A percentile compares a stretch with the other conserved stretches of the same genome.
Conservation (phyloP, 371 early-diverging fungal species). For the Saksenaea oblongispora region DNA sequence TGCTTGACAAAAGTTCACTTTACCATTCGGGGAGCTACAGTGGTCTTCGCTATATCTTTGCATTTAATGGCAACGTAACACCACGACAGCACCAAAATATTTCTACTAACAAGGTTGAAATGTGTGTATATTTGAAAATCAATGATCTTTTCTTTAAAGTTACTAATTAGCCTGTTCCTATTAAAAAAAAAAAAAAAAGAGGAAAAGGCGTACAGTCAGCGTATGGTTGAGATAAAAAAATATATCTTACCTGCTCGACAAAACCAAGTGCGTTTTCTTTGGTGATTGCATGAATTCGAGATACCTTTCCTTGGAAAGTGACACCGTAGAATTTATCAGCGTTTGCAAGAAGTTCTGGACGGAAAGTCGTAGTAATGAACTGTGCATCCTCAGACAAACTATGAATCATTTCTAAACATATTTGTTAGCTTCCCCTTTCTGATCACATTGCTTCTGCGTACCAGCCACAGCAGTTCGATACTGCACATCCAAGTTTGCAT, state of each 20-base stretch:
- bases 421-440: background rate
- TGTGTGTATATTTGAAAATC: too few species aligned
- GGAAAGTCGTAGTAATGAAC: constrained; percentile 98
- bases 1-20: too few species aligned
- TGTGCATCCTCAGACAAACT: constrained; percentile 86
- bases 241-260: constrained; percentile 57
- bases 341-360: constrained; percentile 89
- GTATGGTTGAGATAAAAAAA: too few species aligned
- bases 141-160: background rate
- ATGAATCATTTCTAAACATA: constrained; percentile 77
- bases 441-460: constrained; percentile 21
- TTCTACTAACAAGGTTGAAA: too few species aligned
- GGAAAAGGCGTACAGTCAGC: too few species aligned
- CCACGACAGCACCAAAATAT: too few species aligned
- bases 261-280: constrained; percentile 73
- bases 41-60: too few species aligned
- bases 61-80: too few species aligned
- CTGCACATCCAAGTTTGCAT: constrained; percentile 98
- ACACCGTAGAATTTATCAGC: constrained; percentile 98
- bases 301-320: constrained; percentile 87
- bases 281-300: constrained; percentile 66
- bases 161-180: background rate
- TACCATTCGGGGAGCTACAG: too few species aligned
- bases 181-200: too few species aligned
- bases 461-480: constrained; percentile 94